Base-by-base conservation (phyloP, 306 rosid species). In the Cyclanthera cordifolia region DNA sequence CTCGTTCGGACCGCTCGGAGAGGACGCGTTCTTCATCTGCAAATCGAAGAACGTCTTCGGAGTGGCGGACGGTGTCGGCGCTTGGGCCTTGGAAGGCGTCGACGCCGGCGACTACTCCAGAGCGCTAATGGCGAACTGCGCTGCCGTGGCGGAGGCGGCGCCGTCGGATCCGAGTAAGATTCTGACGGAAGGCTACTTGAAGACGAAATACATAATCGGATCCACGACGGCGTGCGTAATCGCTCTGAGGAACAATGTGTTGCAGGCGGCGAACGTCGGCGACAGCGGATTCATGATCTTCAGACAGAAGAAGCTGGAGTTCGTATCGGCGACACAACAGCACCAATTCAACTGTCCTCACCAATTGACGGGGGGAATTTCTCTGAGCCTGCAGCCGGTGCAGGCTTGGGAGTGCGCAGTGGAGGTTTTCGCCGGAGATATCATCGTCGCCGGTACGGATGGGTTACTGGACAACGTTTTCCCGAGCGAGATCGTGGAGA, bases 231-330 rank as follows among this genome's bases (percentile, higher is more conserved):
- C 79, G 11, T 79, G 79, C 69, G 24, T 74, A 2, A 4, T 53
- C 8, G 17, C 72, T 16, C 73, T 70, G 8, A 70, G 32, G 2
- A 41, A 20, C 16, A 47, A 68, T n/a, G 8, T 23, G 0, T 19
- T 78, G 24, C 52, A 20, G 14, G 34, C 68, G 11, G 64, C 48
- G 12, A 78, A 64, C 5, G 20, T 74, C n/a, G 82, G 75, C 14
- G 73, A 69, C 25, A 74, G 69, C 54, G 75, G 78, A 8, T 73
- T 78, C 53, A 34, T 78, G 63, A n/a, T 78, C 12, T 74, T 78
- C 60, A 67, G 79, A 27, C 15, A 55, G 39, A 47, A 53, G 12
- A 54, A 14, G 55, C n/a, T 55, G 2, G 1, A 55, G 3, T 60
- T 17, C 48, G 50, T 27, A 13, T 78, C 82, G 7, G 53, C 0